Conservation (phyloP, 352 stramenopile genomes). For the Globisporangium paroecandrum region DNA sequence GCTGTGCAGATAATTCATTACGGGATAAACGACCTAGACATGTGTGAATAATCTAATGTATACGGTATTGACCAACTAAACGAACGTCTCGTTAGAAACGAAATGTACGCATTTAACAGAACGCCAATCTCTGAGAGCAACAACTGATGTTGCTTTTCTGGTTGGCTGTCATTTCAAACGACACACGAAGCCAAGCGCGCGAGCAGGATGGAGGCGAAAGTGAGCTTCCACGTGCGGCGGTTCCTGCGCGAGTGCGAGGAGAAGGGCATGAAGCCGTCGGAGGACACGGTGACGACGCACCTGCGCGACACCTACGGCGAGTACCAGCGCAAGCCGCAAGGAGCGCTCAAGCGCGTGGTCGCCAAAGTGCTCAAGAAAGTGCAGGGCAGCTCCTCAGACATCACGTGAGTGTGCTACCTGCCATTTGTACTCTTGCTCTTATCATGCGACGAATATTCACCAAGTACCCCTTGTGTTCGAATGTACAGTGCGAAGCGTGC, state of each 20-base stretch:
- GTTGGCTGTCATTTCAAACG: conserved; percentile 1
- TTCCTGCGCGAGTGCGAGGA: conserved; percentile 83
- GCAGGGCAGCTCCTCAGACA: conserved; percentile 19
- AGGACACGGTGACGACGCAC: conserved; percentile 60
- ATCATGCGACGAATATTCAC: neutral
- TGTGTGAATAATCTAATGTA: too few species aligned
- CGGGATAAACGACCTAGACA: too few species aligned
- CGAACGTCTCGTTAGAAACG: too few species aligned
- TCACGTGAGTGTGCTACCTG: conserved; percentile 13
- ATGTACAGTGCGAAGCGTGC: conserved; percentile 44
- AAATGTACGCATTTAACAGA: too few species aligned
- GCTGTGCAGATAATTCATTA: too few species aligned
- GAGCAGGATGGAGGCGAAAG: conserved; percentile 78
- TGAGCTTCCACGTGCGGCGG: conserved; percentile 83
- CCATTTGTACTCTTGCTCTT: neutral
- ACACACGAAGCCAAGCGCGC: neutral
- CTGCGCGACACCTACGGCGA: conserved; percentile 77
- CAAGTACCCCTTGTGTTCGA: neutral
- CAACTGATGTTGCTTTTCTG: neutral
- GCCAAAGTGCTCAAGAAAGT: conserved; percentile 69
- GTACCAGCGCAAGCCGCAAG: conserved; percentile 81
- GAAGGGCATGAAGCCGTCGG: conserved; percentile 42
- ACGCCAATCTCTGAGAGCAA: too few species aligned
- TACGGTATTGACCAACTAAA: too few species aligned
- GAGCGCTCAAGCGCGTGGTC: conserved; percentile 61